Evolutionary conservation across 345 rosid genomes (phyloP).

Genomic region (Punica granatum): DNA sequence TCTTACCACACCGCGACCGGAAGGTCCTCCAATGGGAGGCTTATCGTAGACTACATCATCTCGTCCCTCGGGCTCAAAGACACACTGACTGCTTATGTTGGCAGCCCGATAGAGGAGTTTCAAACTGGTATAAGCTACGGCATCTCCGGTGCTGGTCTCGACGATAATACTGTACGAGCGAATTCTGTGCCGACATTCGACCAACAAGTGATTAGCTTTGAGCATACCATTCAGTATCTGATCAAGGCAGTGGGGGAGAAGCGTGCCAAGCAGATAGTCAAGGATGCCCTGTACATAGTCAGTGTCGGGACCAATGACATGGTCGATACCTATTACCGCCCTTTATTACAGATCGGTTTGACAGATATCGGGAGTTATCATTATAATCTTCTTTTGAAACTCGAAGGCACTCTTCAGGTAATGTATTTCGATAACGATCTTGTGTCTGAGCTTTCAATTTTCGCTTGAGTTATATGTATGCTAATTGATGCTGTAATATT

Average conservation of each 20-base stretch:
- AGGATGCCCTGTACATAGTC: neutral
- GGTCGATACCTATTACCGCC: neutral
- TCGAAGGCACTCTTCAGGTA: neutral
- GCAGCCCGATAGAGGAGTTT: neutral
- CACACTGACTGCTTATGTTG: neutral
- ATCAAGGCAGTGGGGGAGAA: neutral
- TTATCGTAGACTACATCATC: neutral
- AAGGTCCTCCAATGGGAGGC: neutral
- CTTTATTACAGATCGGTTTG: neutral
- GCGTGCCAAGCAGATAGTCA: neutral
- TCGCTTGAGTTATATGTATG: too few species aligned
- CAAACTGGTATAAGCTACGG: neutral
- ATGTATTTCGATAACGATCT: too few species aligned
- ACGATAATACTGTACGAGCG: neutral
- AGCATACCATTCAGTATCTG: neutral
- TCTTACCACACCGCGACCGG: neutral
- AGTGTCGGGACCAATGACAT: neutral
- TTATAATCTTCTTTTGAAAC: neutral
- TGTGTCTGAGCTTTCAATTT: too few species aligned
- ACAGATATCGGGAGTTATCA: neutral
- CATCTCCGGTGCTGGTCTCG: neutral
- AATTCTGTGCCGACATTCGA: neutral
- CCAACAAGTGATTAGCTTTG: neutral
- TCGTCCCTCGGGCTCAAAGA: neutral
- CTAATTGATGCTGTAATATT: too few species aligned